Evolutionary conservation across 2,329 filamentous ascomycete genomes (phyloP), one percentile per base, ranked within the genome.

Genomic region (Ceratocystis papillata): DNA sequence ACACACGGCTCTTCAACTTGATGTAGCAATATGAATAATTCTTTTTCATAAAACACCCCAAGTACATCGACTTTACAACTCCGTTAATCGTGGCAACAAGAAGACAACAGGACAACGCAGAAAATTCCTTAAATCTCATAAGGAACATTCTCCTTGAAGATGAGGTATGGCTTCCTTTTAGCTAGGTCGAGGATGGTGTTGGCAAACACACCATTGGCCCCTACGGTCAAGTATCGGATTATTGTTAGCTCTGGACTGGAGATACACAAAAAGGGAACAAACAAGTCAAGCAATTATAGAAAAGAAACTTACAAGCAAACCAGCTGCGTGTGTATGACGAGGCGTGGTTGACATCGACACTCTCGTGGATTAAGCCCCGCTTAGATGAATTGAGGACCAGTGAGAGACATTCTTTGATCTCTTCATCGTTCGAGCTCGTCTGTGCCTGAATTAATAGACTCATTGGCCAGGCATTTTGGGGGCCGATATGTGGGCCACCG

Each of bases 401-500:
- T 6, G 84, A 78, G 30, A 99, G 75, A 69, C 87, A 89, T 62
- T 83, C 80, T 68, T 76, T 78, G 69, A 99, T 97, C 77, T 99
- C 94, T 0, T 81, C 79, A 68, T 96, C 92, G 67, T 92, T 81
- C 63, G 93, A 82, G 5, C 86, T 88, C 0, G 94, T 99, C 81
- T 94, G 90, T 2, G 90, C 90, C 75, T 96, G 92, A 22, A 96
- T 83, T 7, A 99, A 80, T 69, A 96, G 78, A 73, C 89, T 94
- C 91, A 99, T 97, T 0, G 94, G 94, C 94, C 94, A 99, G 6
- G 93, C 94, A 70, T 96, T 89, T 71, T 83, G 79, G n/a, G 96
- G 77, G 0, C 94, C 94, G 70, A 96, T 88, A 72, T 85, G 84
- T 5, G 83, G 83, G 3, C 83, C 94, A 71, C 94, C 94, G 70